Percentiles rank a stretch among this genome's conserved stretches.
These are phyloP conservation scores for Phialophora chinensis DNA, from an alignment of 2,329 filamentous ascomycete genomes.

Conservation along the genomic window DNA sequence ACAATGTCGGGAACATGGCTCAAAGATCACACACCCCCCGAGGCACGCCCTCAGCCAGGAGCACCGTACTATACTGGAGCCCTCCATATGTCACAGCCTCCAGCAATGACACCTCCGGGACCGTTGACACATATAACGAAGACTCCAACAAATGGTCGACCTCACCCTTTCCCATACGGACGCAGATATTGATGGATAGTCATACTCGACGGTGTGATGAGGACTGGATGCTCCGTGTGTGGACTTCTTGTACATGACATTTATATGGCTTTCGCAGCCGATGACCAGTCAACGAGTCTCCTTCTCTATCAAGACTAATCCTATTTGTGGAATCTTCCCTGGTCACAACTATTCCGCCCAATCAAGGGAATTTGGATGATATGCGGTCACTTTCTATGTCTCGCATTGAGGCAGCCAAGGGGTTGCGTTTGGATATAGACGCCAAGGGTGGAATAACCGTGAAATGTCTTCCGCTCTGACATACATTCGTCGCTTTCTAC, in stretches of 20 bases:
- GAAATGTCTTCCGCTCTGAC: background rate
- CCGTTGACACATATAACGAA: background rate
- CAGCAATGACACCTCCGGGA: background rate
- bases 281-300: slow-evolving; percentile 7
- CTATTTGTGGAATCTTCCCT: background rate
- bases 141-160: background rate
- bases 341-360: background rate
- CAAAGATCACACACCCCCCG: slow-evolving; percentile 2
- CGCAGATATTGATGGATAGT: background rate
- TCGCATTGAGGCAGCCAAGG: background rate
- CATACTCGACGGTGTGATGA: background rate
- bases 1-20: slow-evolving; percentile 30
- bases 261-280: background rate
- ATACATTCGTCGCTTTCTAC: background rate
- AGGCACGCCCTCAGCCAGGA: background rate
- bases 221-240: background rate
- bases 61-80: background rate
- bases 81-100: background rate
- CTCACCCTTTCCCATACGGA: background rate
- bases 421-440: background rate
- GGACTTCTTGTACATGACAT: slow-evolving; percentile 9
- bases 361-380: background rate
- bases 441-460: background rate
- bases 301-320: background rate
- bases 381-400: background rate